Evolutionary conservation across 139 green algal genomes (phyloP), one percentile per base, ranked within the genome.

Genomic region (Auxenochlorella protothecoides): DNA sequence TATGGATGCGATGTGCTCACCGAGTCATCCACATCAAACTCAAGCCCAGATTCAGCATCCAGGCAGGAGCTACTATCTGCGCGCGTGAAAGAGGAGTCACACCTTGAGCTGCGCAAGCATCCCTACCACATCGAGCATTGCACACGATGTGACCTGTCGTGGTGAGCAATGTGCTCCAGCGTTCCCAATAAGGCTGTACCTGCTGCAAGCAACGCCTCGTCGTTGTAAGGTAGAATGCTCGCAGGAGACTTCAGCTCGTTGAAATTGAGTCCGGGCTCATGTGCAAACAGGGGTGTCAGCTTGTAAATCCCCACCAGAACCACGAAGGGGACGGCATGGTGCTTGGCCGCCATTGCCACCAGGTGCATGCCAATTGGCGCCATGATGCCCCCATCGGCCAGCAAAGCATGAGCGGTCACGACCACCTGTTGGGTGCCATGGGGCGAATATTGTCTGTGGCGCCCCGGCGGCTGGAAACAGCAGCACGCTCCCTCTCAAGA

Each of bases 341-440:
- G 74, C 71, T 87, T 83, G 0, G 94, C 94, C 14, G 94, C 93
- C 59, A 94, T 78, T 6, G 94, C 92, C 53, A 94, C 86, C 62
- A 93, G 81, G 76, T 90, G 82, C 4, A 80, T 81, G 27, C 94
- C 94, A 5, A 82, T 77, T 2, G 85, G 84, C 3, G 89, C 88
- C 65, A 98, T 91, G 6, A 97, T 81, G 65, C 93, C 92, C 16
- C 95, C 95, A 75, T 98, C 95, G 52, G 93, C 93, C 64, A 99
- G 88, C 66, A 99, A 83, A 5, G 88, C 89, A 27, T 96, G 90
- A 5, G 91, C 88, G 3, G 88, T 88, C 13, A 97, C 79, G 64
- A 98, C 73, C 59, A 97, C 91, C 90, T 96, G 81, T 8, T 44
- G 27, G 27, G 27, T 44, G 27, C 27, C 27, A 44, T 44, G 27